Conservation (phyloP, 139 green algal species). For the Micractinium sp. region DNA sequence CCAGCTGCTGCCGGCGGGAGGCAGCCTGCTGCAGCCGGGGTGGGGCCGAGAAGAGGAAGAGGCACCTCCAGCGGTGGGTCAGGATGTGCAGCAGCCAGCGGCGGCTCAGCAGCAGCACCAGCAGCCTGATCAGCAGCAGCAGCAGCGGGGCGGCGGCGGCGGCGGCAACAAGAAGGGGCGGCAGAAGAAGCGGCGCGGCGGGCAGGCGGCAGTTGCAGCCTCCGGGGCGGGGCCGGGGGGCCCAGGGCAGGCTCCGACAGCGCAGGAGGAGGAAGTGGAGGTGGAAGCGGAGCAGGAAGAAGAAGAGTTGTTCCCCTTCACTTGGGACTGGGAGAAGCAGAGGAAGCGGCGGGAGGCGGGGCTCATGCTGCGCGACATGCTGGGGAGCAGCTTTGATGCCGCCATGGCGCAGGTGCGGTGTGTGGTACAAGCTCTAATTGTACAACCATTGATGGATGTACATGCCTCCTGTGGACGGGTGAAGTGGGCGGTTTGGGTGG, state of each 20-base stretch:
- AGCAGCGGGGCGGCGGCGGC: neutral
- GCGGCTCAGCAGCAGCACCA: neutral
- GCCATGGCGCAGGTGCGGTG: constrained; percentile 23
- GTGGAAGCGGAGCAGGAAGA: neutral
- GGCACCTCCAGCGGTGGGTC: neutral
- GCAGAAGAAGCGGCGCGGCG: neutral
- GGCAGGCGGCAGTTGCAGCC: neutral
- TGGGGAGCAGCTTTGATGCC: constrained; percentile 1
- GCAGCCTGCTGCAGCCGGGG: neutral
- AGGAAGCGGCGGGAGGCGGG: neutral
- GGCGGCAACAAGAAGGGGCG: no score
- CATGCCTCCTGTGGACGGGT: neutral
- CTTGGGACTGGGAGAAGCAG: constrained; percentile 12
- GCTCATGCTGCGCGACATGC: constrained; percentile 7
- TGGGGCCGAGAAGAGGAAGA: constrained; percentile 5
- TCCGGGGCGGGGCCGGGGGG: neutral
- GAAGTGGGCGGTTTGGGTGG: neutral
- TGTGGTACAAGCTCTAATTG: neutral
- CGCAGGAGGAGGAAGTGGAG: neutral
- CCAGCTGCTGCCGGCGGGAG: neutral
- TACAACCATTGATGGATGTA: neutral
- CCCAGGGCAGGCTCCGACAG: neutral
- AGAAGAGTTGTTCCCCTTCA: constrained; percentile 15
- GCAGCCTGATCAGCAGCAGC: neutral
- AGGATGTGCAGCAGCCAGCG: neutral